Conservation (phyloP, 208 protist species). For the Trichomonas gallinae region DNA sequence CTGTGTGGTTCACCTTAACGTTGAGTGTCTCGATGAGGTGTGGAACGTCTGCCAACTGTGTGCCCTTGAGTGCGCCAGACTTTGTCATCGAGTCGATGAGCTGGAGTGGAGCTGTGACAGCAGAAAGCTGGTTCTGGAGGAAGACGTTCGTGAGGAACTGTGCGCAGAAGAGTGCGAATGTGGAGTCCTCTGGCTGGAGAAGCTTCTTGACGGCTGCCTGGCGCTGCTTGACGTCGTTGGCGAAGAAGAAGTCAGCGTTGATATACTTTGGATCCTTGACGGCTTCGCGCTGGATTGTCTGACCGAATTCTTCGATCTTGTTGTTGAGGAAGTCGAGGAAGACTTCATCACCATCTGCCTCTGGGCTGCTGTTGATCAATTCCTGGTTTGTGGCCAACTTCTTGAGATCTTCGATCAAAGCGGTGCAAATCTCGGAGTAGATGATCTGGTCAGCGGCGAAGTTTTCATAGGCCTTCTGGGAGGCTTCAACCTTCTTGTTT, state of each 20-base stretch:
- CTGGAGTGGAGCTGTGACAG: not conserved
- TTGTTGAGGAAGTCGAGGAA: not conserved
- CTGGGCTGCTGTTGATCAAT: not conserved
- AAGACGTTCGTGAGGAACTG: not conserved
- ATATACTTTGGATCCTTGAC: not conserved
- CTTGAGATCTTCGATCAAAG: not conserved
- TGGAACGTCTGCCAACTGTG: not conserved
- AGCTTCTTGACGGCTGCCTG: not conserved
- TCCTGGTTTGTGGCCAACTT: not conserved
- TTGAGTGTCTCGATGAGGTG: not conserved
- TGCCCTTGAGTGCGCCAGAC: not conserved
- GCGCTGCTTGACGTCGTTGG: not conserved
- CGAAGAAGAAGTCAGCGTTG: not conserved
- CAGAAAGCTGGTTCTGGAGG: not conserved
- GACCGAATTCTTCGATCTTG: not conserved
- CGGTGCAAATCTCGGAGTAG: not conserved
- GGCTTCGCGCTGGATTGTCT: not conserved
- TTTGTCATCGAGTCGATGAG: not conserved
- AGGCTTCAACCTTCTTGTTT: not conserved
- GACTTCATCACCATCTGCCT: not conserved
- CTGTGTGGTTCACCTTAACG: not conserved
- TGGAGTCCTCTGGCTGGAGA: not conserved
- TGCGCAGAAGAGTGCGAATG: not conserved
- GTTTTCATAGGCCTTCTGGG: not conserved
- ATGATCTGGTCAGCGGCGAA: not conserved